A percentile compares a stretch with the other conserved stretches of the same genome.
These are phyloP conservation scores for Chalciporus chontae DNA, from an alignment of 768 basidiomycete species.

Conservation along the genomic window DNA sequence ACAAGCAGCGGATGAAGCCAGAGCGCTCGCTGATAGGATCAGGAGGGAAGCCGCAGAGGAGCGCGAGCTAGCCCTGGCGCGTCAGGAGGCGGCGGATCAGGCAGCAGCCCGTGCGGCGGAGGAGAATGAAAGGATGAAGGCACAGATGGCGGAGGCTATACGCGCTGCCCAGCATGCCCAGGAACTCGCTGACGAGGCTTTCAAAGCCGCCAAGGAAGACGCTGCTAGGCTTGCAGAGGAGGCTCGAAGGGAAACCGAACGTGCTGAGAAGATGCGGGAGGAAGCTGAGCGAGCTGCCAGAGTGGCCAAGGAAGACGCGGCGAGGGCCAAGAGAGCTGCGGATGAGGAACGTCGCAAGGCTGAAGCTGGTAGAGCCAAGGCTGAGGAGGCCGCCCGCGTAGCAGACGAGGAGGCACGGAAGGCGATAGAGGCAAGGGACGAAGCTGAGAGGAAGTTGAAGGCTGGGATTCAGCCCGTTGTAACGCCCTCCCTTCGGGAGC, in stretches of 20 bases:
- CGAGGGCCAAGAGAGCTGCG: constrained; percentile 1
- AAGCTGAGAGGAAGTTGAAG: constrained; percentile 15
- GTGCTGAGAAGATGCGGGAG: constrained; percentile 9
- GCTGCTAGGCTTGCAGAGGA: constrained; percentile 9
- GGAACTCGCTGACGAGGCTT: constrained; percentile 10
- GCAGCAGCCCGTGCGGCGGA: constrained; percentile 1
- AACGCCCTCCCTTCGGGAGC: constrained; percentile 9
- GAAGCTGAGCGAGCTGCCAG: constrained; percentile 15
- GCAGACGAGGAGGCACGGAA: constrained; percentile 16
- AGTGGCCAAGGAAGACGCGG: constrained; percentile 12
- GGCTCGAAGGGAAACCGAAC: constrained; percentile 14
- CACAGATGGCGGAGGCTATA: constrained; percentile 10
- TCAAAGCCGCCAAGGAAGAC: constrained; percentile 15
- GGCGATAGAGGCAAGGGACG: constrained; percentile 16
- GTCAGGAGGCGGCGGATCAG: constrained; percentile 12
- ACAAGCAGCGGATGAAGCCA: constrained; percentile 2
- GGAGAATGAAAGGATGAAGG: constrained; percentile 7
- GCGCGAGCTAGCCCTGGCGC: background rate
- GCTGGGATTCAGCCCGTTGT: constrained; percentile 25
- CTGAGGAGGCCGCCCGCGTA: constrained; percentile 9
- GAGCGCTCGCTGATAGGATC: background rate
- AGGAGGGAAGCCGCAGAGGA: constrained; percentile 10
- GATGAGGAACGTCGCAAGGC: constrained; percentile 22
- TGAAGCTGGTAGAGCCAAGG: constrained; percentile 12
- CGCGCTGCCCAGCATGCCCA: background rate